phyloP scores from a whole-genome alignment of 1,139 yeast species.

The Yamadazyma atlantica region DNA sequence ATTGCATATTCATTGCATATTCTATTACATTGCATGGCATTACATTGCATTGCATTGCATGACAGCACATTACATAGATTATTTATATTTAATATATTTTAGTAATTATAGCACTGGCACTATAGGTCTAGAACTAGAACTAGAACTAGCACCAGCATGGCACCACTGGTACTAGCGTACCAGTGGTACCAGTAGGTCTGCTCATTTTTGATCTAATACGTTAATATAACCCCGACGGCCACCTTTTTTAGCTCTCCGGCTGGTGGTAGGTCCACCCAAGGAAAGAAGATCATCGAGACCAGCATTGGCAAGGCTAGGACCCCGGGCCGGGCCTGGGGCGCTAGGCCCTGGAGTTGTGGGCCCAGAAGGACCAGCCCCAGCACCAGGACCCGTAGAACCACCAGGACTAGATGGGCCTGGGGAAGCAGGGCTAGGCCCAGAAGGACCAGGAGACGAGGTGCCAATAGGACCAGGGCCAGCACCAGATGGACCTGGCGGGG shows the following conservation, averaged over 20 bases:
- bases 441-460: not conserved
- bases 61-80: too few relatives aligned
- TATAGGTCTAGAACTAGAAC: too few relatives aligned
- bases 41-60: too few relatives aligned
- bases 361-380: slow-evolving; percentile 5
- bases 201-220: slow-evolving; percentile 49
- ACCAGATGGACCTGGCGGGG: slow-evolving; percentile 5
- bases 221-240: slow-evolving; percentile 75
- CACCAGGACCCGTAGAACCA: slow-evolving; percentile 3
- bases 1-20: not conserved
- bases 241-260: slow-evolving; percentile 62
- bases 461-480: too few relatives aligned
- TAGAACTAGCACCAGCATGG: too few relatives aligned
- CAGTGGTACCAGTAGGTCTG: too few relatives aligned
- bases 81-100: too few relatives aligned
- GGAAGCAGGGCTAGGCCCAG: too few relatives aligned
- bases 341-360: slow-evolving; percentile 3
- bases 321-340: slow-evolving; percentile 5
- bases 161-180: too few relatives aligned
- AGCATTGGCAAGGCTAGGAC: slow-evolving; percentile 41
- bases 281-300: slow-evolving; percentile 72
- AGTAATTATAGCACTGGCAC: too few relatives aligned
- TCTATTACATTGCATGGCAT: too few relatives aligned
- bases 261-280: slow-evolving; percentile 40
- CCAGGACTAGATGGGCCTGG: not conserved